Evolutionary conservation across 768 basidiomycete genomes (phyloP).

Genomic region (Leccinum broughii): DNA sequence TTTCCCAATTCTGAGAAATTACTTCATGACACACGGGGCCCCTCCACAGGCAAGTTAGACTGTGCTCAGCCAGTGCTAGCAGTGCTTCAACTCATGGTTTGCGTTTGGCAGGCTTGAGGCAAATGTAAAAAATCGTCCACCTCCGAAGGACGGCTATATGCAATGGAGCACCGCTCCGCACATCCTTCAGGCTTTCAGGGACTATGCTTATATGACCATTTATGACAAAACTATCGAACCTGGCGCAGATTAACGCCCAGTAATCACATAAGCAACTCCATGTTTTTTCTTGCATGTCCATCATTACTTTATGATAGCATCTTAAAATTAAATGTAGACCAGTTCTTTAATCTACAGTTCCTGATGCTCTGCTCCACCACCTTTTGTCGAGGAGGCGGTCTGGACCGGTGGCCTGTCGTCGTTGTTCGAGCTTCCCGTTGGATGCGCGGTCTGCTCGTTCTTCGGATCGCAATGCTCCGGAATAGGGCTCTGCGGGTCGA

Average conservation of each 20-base stretch:
- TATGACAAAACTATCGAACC: constrained; percentile 25
- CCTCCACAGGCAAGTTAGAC: constrained; percentile 42
- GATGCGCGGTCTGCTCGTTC: constrained; percentile 40
- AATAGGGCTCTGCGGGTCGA: constrained; percentile 74
- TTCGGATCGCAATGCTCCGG: constrained; percentile 73
- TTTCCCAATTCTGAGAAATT: constrained; percentile 80
- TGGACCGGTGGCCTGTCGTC: constrained; percentile 28
- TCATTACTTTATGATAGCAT: constrained; percentile 22
- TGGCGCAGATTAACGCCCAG: constrained; percentile 1
- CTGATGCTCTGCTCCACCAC: constrained; percentile 18
- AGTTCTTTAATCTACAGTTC: constrained; percentile 32
- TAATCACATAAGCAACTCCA: constrained; percentile 17
- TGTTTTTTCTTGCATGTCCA: constrained; percentile 26
- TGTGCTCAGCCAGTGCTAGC: constrained; percentile 16
- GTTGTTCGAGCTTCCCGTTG: constrained; percentile 32
- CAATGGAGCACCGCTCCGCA: background rate
- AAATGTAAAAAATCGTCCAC: constrained; percentile 15
- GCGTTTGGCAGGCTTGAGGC: constrained; percentile 30
- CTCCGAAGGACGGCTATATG: background rate
- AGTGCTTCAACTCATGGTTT: constrained; percentile 22
- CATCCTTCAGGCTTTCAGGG: constrained; percentile 17
- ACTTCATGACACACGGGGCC: constrained; percentile 64
- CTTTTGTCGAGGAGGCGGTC: constrained; percentile 16
- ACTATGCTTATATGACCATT: constrained; percentile 26
- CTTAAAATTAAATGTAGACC: constrained; percentile 12